Evolutionary conservation across 1,284 basidiomycete species (phyloP), one percentile per base, ranked within the genome.

Genomic region (Phlebopus sp.): DNA sequence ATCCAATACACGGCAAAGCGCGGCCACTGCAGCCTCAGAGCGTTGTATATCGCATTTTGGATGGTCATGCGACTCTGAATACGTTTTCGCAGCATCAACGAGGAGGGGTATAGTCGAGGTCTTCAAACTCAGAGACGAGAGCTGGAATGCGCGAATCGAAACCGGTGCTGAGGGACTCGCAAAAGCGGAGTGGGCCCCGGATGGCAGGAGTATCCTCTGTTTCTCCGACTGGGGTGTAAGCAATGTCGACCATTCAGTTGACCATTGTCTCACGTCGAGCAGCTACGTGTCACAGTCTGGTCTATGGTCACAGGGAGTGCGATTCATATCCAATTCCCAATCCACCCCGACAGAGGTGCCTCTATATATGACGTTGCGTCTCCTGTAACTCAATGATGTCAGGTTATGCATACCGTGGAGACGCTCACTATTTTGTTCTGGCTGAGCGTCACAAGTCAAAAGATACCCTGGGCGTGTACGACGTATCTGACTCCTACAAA

Each of bases 201-300:
- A 89, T 57, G 89, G 87, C 7, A 75, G 89, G 36, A 81, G 81
- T 14, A 73, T 94, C 3, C 67, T 93, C n/a, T 92, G 88, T 55
- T 93, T 91, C 67, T 90, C 89, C 3, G 88, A 92, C 55, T 89
- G 88, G 82, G 86, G 85, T 55, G 92, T 94, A 68, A 72, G 90
- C 79, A 30, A 15, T 32, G 44, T 47, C 34, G 46, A 41, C 45
- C 5, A n/a, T 37, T 42, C 19, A 41, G 21, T 19, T 23, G 43
- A 42, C 35, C 35, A 13, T 30, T 29, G 4, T 39, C 23, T 13
- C 50, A n/a, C 29, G n/a, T 37, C 35, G 21, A 27, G 17, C 60
- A 92, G 90, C 74, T 93, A 46, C 77, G 90, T 43, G 76, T 94
- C 14, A 86, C 88, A 0, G 69, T 92, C 25, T 92, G 91, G 83